phyloP scores from a whole-genome alignment of 2,329 filamentous ascomycete species.

The Pseudogymnoascus sp. region DNA sequence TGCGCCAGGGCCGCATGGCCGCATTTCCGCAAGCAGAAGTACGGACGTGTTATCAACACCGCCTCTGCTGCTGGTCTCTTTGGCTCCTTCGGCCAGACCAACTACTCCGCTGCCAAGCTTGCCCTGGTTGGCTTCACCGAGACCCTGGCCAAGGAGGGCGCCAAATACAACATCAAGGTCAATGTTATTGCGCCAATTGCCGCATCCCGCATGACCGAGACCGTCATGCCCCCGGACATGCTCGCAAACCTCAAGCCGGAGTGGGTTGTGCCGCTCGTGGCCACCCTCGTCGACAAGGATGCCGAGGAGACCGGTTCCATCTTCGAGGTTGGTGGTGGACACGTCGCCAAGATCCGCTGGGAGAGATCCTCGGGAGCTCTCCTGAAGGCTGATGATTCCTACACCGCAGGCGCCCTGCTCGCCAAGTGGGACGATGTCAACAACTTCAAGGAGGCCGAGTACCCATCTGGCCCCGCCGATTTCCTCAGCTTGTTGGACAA shows the following conservation, averaged over 20 bases:
- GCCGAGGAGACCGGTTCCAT: slow-evolving; percentile 76
- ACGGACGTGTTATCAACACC: slow-evolving; percentile 92
- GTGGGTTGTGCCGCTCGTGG: slow-evolving; percentile 91
- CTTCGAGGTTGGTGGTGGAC: slow-evolving; percentile 89
- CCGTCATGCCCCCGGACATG: slow-evolving; percentile 90
- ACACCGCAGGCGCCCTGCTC: slow-evolving; percentile 81
- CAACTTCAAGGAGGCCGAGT: slow-evolving; percentile 77
- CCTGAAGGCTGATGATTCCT: slow-evolving; percentile 77
- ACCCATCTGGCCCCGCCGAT: slow-evolving; percentile 79
- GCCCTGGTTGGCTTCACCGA: slow-evolving; percentile 95
- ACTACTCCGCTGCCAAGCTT: slow-evolving; percentile 96
- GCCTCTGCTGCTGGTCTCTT: slow-evolving; percentile 93
- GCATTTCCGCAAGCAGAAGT: slow-evolving; percentile 98
- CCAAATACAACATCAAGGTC: slow-evolving; percentile 94
- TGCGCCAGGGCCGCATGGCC: slow-evolving; percentile 92
- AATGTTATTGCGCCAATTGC: slow-evolving; percentile 96
- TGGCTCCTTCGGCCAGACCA: slow-evolving; percentile 90
- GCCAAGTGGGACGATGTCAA: slow-evolving; percentile 83
- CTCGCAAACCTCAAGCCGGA: slow-evolving; percentile 72
- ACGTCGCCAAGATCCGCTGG: slow-evolving; percentile 90
- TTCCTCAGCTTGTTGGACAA: slow-evolving; percentile 81
- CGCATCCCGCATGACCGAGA: slow-evolving; percentile 91
- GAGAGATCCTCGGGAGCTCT: slow-evolving; percentile 85
- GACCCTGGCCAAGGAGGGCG: slow-evolving; percentile 93
- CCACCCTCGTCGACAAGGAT: slow-evolving; percentile 79